These are phyloP conservation scores for Solanum sejunctum DNA, from an alignment of 257 asterid species.

Conservation along the genomic window DNA sequence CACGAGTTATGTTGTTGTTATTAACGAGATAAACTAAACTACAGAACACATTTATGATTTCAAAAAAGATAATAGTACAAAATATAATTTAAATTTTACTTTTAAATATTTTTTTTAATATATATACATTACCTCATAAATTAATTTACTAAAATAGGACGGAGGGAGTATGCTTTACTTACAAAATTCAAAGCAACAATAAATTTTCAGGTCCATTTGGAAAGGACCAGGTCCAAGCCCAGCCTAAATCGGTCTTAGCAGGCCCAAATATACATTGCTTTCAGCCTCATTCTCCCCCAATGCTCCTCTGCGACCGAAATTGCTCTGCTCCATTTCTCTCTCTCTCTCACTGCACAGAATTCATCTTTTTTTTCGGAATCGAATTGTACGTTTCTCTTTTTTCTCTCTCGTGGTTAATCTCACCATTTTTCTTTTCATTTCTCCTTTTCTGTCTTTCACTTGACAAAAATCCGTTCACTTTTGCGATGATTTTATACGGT, in stretches of 20 bases:
- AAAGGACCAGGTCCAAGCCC: neutral
- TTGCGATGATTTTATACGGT: neutral
- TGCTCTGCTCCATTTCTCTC: neutral
- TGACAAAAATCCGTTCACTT: neutral
- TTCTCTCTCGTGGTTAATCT: neutral
- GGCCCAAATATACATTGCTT: neutral
- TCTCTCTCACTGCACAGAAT: neutral
- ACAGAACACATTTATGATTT: too few species aligned
- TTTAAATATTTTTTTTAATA: too few species aligned
- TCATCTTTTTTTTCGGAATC: neutral
- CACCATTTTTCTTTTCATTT: neutral
- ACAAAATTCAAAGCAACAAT: neutral
- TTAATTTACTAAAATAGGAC: too few species aligned
- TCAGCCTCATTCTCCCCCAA: neutral
- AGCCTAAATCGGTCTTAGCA: neutral
- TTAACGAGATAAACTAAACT: too few species aligned
- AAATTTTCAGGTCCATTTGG: neutral
- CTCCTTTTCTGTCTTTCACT: neutral
- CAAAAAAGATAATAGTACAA: too few species aligned
- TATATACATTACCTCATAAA: too few species aligned
- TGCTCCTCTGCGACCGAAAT: neutral
- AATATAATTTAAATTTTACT: too few species aligned
- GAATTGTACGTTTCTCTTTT: neutral
- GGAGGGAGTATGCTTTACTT: too few species aligned
- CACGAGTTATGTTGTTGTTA: too few species aligned